Evolutionary conservation across 495 filamentous ascomycete genomes (phyloP).

Genomic region (Neurospora sublineolata): DNA sequence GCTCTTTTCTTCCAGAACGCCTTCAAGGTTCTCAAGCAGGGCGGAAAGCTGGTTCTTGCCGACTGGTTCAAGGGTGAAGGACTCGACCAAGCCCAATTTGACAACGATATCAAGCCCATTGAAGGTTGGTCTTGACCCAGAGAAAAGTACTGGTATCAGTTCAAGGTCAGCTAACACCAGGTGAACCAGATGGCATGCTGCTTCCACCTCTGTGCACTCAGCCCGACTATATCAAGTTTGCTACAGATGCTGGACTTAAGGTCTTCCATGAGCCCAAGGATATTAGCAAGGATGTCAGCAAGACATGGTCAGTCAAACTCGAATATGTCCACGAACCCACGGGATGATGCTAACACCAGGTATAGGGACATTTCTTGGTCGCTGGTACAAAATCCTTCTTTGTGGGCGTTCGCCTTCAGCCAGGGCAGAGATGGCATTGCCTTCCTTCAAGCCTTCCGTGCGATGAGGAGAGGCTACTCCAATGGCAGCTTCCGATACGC

Average conservation of each 20-base stretch:
- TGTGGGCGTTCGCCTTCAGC: slow-evolving; percentile 47
- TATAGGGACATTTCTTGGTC: slow-evolving; percentile 50
- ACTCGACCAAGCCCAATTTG: slow-evolving; percentile 29
- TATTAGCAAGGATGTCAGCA: slow-evolving; percentile 44
- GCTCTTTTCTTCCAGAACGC: slow-evolving; percentile 43
- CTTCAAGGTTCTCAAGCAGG: slow-evolving; percentile 24
- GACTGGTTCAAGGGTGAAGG: slow-evolving; percentile 45
- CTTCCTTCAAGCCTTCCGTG: slow-evolving; percentile 47
- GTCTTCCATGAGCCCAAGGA: slow-evolving; percentile 36
- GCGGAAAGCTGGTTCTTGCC: slow-evolving; percentile 41
- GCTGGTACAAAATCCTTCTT: slow-evolving; percentile 41
- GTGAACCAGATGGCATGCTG: slow-evolving; percentile 41
- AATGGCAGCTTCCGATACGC: slow-evolving; percentile 47
- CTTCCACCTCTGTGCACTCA: slow-evolving; percentile 41
- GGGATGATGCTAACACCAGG: slow-evolving; percentile 1
- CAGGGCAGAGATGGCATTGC: slow-evolving; percentile 47
- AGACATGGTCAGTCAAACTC: slow-evolving; percentile 40
- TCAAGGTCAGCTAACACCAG: not conserved
- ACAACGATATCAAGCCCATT: slow-evolving; percentile 43
- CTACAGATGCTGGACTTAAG: slow-evolving; percentile 32
- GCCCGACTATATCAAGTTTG: slow-evolving; percentile 37
- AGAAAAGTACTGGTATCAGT: not conserved
- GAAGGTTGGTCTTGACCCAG: slow-evolving; percentile 24
- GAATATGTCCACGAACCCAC: not conserved
- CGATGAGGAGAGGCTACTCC: slow-evolving; percentile 47